phyloP scores from a whole-genome alignment of 2,329 filamentous ascomycete species.

The Xylariaceae sp. region DNA sequence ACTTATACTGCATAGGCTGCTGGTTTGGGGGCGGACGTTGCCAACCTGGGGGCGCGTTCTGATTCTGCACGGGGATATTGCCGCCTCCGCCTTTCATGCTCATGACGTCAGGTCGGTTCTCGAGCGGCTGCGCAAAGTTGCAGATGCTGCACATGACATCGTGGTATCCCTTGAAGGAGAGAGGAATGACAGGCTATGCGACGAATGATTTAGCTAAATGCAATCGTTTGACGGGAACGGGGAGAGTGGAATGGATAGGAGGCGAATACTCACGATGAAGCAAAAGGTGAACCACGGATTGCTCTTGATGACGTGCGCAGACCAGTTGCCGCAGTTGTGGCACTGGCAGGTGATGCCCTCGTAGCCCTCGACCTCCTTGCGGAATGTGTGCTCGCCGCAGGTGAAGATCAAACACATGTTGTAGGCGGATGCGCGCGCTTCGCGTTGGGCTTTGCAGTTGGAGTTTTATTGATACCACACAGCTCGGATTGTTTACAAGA shows the following conservation, averaged over 20 bases:
- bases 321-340: conserved; percentile 62
- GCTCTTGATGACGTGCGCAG: conserved; percentile 55
- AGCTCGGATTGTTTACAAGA: background rate
- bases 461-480: background rate
- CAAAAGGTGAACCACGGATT: conserved; percentile 76
- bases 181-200: conserved; percentile 61
- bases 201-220: conserved; percentile 7
- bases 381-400: conserved; percentile 58
- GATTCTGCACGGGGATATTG: conserved; percentile 35
- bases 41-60: conserved; percentile 22
- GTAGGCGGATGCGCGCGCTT: conserved; percentile 6
- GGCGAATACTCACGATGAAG: conserved; percentile 53
- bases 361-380: conserved; percentile 55
- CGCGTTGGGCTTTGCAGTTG: background rate
- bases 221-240: too few relatives aligned
- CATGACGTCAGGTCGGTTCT: conserved; percentile 52
- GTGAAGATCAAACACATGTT: conserved; percentile 59
- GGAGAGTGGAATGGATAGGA: background rate
- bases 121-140: conserved; percentile 65
- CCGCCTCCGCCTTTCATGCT: conserved; percentile 42
- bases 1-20: conserved; percentile 28
- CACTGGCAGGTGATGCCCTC: conserved; percentile 58
- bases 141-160: conserved; percentile 71
- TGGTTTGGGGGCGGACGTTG: conserved; percentile 20
- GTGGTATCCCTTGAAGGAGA: conserved; percentile 61